A percentile compares a stretch with the other conserved stretches of the same genome.
Evolutionary conservation across 257 asterid species (phyloP).

Genomic region (Nicotiana noctiflora): DNA sequence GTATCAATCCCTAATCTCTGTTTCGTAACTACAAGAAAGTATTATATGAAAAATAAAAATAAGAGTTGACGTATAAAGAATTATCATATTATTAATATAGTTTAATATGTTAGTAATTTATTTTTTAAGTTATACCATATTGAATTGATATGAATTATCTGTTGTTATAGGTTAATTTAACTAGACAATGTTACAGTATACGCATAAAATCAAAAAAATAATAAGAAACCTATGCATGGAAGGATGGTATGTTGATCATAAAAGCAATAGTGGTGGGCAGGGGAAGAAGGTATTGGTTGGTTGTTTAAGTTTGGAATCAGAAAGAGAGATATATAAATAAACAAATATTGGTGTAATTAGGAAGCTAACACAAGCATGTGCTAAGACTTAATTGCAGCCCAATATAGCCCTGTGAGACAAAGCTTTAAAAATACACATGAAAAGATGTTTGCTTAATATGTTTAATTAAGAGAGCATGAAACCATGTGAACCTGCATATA

Average conservation of each 20-base stretch:
- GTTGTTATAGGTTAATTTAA: background rate
- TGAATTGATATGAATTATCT: background rate
- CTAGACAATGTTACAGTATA: too few species aligned
- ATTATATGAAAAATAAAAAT: background rate
- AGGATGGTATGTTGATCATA: background rate
- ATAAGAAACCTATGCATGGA: background rate
- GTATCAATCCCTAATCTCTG: background rate
- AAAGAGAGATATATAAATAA: conserved; percentile 5
- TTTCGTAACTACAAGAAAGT: background rate
- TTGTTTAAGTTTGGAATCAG: conserved; percentile 3
- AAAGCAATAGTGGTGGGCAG: background rate
- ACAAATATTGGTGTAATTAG: conserved; percentile 24
- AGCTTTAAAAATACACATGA: conserved; percentile 26
- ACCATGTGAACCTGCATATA: conserved; percentile 47
- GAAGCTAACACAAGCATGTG: conserved; percentile 47
- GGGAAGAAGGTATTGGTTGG: background rate
- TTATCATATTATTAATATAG: background rate
- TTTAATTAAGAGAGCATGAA: conserved; percentile 22
- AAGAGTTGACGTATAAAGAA: background rate
- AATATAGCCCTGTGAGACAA: conserved; percentile 13
- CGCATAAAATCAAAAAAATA: too few species aligned
- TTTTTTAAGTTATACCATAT: background rate
- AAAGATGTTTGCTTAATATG: conserved; percentile 25
- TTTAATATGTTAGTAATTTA: background rate
- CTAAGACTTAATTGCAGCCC: conserved; percentile 40